A percentile compares a stretch with the other conserved stretches of the same genome.
Conservation (phyloP, 371 early-diverging fungal genomes). For the Rhizomucor miehei region DNA sequence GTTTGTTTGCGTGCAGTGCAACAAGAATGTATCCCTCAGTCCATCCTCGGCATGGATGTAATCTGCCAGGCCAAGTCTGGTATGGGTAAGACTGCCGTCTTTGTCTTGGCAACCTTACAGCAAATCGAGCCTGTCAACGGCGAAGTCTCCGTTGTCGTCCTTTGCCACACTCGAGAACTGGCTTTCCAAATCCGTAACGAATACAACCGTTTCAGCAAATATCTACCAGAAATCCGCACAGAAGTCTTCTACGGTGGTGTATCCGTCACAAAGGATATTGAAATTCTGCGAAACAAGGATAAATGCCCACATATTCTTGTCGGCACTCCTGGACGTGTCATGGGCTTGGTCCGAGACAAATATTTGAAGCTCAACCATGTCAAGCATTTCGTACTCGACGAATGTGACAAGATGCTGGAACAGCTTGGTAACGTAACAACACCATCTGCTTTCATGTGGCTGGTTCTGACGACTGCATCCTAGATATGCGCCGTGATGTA, state of each 20-base stretch:
- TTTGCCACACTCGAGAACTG: constrained; percentile 98
- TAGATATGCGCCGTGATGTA: constrained; percentile 96
- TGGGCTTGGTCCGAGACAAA: constrained; percentile 86
- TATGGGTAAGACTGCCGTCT: constrained; percentile 99
- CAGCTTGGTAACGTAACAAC: constrained; percentile 64
- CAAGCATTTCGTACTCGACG: constrained; percentile 98
- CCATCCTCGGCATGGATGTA: constrained; percentile 95
- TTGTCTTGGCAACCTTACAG: constrained; percentile 95
- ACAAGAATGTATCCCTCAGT: constrained; percentile 98
- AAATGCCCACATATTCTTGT: constrained; percentile 94
- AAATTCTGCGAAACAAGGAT: constrained; percentile 75
- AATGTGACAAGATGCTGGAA: constrained; percentile 98
- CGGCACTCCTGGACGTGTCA: constrained; percentile 98
- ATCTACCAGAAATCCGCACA: constrained; percentile 91
- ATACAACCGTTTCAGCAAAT: constrained; percentile 92
- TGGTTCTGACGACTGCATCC: neutral
- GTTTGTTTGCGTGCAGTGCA: constrained; percentile 69
- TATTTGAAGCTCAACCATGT: constrained; percentile 74
- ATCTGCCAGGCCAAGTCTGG: constrained; percentile 99
- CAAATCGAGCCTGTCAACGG: constrained; percentile 86
- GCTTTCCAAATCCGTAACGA: constrained; percentile 98
- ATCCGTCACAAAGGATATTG: constrained; percentile 74
- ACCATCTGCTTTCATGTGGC: neutral
- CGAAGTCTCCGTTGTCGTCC: constrained; percentile 84
- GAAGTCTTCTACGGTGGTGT: constrained; percentile 94